These are phyloP conservation scores for Sphagnum contortum DNA, from an alignment of 225 moss, liverwort and hornwort species.

Conservation along the genomic window DNA sequence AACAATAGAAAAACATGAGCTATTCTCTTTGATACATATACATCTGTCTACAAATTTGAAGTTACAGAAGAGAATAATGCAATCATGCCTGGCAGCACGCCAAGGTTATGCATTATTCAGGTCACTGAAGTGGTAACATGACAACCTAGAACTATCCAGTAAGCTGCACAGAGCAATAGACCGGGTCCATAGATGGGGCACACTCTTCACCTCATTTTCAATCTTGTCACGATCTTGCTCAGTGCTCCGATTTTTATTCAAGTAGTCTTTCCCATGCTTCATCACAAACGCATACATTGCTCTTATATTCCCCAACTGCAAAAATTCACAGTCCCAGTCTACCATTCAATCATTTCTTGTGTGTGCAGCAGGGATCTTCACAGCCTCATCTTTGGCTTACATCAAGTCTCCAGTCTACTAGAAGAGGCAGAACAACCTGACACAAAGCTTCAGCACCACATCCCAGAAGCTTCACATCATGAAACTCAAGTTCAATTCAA, in stretches of 20 bases:
- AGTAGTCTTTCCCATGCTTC: slow-evolving; percentile 72
- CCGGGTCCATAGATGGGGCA: no score
- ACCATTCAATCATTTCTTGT: not conserved
- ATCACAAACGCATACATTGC: slow-evolving; percentile 76
- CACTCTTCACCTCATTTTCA: slow-evolving; percentile 73
- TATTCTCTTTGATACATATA: not conserved
- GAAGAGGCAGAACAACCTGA: not conserved
- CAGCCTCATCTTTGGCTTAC: not conserved
- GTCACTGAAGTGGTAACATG: no score
- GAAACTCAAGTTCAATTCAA: not conserved
- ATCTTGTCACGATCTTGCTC: slow-evolving; percentile 92
- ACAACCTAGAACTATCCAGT: no score
- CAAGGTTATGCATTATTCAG: no score
- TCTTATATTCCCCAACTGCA: slow-evolving; percentile 75
- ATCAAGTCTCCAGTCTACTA: no score
- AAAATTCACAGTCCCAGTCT: not conserved
- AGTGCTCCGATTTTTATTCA: slow-evolving; percentile 81
- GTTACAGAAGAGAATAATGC: no score
- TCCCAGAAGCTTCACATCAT: not conserved
- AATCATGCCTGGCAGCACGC: no score
- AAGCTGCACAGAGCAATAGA: no score
- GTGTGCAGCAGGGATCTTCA: not conserved
- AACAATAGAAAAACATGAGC: slow-evolving; percentile 4
- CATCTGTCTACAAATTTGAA: no score
- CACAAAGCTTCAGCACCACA: not conserved